These are phyloP conservation scores for Conringia planisiliqua DNA, from an alignment of 345 rosid species.

Conservation along the genomic window DNA sequence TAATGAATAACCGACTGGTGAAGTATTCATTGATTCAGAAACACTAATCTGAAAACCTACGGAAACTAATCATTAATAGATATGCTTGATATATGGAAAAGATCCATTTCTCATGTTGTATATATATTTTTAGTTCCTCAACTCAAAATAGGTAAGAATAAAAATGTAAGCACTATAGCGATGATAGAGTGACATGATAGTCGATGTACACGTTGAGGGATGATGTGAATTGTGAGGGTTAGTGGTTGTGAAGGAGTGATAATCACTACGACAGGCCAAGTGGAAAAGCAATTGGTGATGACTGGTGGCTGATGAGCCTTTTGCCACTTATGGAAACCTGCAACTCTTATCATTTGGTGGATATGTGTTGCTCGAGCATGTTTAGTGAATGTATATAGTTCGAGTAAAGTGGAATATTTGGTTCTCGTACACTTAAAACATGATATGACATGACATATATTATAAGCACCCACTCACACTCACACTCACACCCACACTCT, in stretches of 20 bases:
- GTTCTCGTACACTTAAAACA: neutral
- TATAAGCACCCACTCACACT: neutral
- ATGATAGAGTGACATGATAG: neutral
- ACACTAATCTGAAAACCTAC: no score
- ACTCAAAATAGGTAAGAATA: neutral
- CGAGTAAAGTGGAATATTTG: neutral
- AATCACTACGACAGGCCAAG: constrained; percentile 16
- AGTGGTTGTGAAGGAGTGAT: neutral
- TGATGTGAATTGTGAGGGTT: neutral
- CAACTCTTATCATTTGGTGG: neutral
- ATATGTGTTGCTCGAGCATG: neutral
- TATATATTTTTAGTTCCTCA: neutral
- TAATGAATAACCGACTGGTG: no score
- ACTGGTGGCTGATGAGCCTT: constrained; percentile 3
- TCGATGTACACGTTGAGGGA: neutral
- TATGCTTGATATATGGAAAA: neutral
- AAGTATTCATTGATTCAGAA: no score
- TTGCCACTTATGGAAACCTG: constrained; percentile 20
- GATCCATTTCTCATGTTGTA: neutral
- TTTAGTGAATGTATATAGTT: constrained; percentile 1
- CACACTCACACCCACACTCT: neutral
- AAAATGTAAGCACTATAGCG: neutral
- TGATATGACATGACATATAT: constrained; percentile 12
- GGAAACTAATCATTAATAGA: no score
- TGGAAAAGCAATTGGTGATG: constrained; percentile 7